Evolutionary conservation across 352 stramenopile genomes (phyloP).

Genomic region (Phytophthora macrochlamydospora): DNA sequence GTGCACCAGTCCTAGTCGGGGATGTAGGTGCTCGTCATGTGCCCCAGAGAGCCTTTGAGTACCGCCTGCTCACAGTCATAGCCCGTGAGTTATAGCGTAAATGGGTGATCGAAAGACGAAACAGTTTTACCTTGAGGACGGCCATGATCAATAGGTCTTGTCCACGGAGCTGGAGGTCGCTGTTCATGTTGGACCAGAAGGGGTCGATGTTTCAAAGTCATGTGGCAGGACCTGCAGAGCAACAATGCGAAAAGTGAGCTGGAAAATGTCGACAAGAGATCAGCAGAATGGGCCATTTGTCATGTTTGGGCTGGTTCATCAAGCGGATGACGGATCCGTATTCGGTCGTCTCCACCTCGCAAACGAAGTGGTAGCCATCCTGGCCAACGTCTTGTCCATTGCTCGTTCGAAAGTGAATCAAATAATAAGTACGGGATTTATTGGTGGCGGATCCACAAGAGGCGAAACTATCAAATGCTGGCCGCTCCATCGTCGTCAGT

Average conservation of each 20-base stretch:
- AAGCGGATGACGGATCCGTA: constrained; percentile 8
- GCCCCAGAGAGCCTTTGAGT: constrained; percentile 9
- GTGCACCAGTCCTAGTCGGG: constrained; percentile 18
- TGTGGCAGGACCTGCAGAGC: constrained; percentile 13
- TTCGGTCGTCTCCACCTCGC: constrained; percentile 5
- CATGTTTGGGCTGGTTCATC: constrained; percentile 10
- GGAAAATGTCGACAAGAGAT: neutral
- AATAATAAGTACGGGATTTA: neutral
- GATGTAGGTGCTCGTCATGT: constrained; percentile 13
- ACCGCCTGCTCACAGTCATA: constrained; percentile 7
- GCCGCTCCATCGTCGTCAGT: too few relatives aligned
- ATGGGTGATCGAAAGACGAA: neutral
- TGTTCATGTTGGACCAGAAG: constrained; percentile 17
- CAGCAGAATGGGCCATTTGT: constrained; percentile 13
- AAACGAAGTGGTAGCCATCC: constrained; percentile 2
- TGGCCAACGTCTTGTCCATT: neutral
- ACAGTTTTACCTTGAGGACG: neutral
- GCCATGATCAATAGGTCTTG: constrained; percentile 9
- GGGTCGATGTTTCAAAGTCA: constrained; percentile 15
- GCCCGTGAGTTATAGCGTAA: neutral
- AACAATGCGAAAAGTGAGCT: neutral
- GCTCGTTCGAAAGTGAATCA: neutral
- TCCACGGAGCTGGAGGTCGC: constrained; percentile 10
- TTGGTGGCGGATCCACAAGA: neutral
- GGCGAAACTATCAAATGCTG: too few relatives aligned